A percentile compares a stretch with the other conserved stretches of the same genome.
These are phyloP conservation scores for Poa annua DNA, from an alignment of 176 grass and related monocot species.

Conservation along the genomic window DNA sequence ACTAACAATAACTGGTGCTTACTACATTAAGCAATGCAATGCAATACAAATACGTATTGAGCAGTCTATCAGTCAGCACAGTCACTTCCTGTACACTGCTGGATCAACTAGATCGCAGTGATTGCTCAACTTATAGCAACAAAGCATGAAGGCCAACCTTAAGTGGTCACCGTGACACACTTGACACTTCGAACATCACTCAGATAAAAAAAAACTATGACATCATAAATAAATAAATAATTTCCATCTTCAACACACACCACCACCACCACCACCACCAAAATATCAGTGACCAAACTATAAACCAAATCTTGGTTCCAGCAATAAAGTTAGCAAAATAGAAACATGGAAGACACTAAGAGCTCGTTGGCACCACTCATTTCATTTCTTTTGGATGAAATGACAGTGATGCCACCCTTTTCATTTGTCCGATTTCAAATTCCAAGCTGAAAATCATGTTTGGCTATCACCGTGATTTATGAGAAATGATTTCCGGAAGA, in stretches of 20 bases:
- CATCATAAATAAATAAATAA: conserved; percentile 1
- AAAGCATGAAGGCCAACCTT: background rate
- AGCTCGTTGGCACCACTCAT: no score
- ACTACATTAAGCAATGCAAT: background rate
- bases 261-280: background rate
- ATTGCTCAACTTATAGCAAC: background rate
- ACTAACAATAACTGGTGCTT: conserved; percentile 11
- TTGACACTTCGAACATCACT: background rate
- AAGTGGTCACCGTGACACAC: background rate
- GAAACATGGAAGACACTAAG: no score
- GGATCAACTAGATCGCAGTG: background rate
- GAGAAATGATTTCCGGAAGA: no score
- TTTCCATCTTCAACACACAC: conserved; percentile 17
- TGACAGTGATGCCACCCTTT: no score
- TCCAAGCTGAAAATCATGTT: no score
- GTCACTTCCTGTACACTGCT: background rate
- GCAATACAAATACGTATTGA: background rate
- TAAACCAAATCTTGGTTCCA: no score
- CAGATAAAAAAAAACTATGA: background rate
- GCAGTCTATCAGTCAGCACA: background rate
- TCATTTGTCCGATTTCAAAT: no score
- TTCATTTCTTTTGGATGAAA: no score
- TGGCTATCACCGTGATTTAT: no score
- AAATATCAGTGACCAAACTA: background rate
- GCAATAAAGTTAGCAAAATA: no score